These are phyloP conservation scores for Nemania serpens DNA, from an alignment of 2,329 filamentous ascomycete genomes.

Conservation along the genomic window DNA sequence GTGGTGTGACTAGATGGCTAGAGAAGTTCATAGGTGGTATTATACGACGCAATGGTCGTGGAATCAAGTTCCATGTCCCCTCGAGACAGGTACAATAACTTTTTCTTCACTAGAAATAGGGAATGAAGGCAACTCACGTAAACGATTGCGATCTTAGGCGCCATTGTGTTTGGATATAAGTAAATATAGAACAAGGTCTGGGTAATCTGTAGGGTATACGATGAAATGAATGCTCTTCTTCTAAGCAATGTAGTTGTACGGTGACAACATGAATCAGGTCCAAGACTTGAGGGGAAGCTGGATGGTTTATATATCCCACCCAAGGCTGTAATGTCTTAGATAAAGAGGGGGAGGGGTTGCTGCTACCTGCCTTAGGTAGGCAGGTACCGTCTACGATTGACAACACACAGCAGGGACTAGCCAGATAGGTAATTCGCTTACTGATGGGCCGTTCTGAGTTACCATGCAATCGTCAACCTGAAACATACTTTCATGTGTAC, in stretches of 20 bases:
- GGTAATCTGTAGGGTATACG: neutral
- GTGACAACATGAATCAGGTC: neutral
- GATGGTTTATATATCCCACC: constrained; percentile 15
- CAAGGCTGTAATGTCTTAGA: neutral
- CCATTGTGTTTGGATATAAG: constrained; percentile 30
- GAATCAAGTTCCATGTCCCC: neutral
- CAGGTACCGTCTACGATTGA: no score
- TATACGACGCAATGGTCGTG: neutral
- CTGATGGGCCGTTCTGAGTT: constrained; percentile 22
- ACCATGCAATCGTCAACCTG: neutral
- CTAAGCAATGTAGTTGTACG: neutral
- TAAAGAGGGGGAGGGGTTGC: constrained; percentile 8
- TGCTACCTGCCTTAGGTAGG: neutral
- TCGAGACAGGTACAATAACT: neutral
- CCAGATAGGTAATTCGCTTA: constrained; percentile 13
- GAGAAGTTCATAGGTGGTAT: neutral
- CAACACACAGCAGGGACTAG: neutral
- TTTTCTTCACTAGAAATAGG: neutral
- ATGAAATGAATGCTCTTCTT: neutral
- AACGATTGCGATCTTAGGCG: constrained; percentile 41
- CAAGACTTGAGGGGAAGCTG: constrained; percentile 4
- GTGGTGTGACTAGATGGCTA: neutral
- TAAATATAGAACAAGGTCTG: neutral
- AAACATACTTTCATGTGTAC: neutral
- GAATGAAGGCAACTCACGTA: constrained; percentile 33